These are phyloP conservation scores for Garcia nutans DNA, from an alignment of 345 rosid species.

Conservation along the genomic window DNA sequence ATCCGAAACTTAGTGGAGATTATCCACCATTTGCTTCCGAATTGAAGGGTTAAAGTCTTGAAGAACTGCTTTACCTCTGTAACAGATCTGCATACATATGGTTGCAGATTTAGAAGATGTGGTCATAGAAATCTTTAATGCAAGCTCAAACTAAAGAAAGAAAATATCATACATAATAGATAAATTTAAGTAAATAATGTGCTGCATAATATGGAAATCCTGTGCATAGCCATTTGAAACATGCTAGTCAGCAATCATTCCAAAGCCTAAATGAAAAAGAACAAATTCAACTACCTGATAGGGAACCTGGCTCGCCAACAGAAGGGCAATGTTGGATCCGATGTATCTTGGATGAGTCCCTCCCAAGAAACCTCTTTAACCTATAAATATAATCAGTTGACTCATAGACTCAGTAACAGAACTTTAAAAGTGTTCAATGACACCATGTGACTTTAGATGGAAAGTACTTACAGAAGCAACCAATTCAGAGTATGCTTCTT, in stretches of 20 bases:
- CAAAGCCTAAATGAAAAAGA: neutral
- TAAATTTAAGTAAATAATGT: neutral
- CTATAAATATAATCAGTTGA: constrained; percentile 33
- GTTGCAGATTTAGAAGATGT: constrained; percentile 10
- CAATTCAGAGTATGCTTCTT: constrained; percentile 62
- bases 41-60: constrained; percentile 76
- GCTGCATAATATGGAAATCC: neutral
- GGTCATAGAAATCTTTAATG: neutral
- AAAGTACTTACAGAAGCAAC: constrained; percentile 60
- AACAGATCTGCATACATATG: constrained; percentile 52
- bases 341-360: constrained; percentile 50
- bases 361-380: constrained; percentile 44
- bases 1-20: constrained; percentile 56
- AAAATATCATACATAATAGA: neutral
- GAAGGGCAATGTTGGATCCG: constrained; percentile 70
- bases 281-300: constrained; percentile 47
- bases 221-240: neutral
- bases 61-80: constrained; percentile 58
- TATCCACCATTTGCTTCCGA: constrained; percentile 90
- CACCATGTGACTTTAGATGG: neutral
- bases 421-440: neutral
- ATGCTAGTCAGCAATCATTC: neutral
- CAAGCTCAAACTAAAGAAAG: neutral
- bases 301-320: constrained; percentile 65
- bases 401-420: constrained; percentile 3